Percentiles rank a stretch among this genome's conserved stretches.
Evolutionary conservation across 73 alveolate genomes (phyloP).

Genomic region (Urostyla sp.): DNA sequence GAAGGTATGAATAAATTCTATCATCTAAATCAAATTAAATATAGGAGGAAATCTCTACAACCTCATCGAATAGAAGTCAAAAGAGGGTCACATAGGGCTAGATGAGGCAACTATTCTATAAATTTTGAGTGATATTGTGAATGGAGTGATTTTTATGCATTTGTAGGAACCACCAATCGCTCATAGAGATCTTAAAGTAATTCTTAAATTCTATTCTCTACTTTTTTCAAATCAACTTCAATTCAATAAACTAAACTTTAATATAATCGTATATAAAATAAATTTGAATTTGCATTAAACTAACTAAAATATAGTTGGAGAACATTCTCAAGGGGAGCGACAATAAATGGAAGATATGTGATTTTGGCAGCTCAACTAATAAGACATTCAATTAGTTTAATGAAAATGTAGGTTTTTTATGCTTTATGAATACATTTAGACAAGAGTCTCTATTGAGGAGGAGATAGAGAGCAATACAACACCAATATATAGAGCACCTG

Average conservation of each 20-base stretch:
- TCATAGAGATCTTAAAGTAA: conserved; percentile 48
- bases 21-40: background rate
- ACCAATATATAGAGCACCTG: conserved; percentile 96
- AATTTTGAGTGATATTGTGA: conserved; percentile 36
- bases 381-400: conserved; percentile 43
- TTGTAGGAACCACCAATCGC: conserved; percentile 38
- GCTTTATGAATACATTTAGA: too few relatives aligned
- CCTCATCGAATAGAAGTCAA: conserved; percentile 15
- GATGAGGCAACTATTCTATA: conserved; percentile 32
- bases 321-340: conserved; percentile 85
- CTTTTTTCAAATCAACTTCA: too few relatives aligned
- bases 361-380: conserved; percentile 92
- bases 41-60: conserved; percentile 48
- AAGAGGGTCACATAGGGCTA: conserved; percentile 48
- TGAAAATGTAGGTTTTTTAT: conserved; percentile 27
- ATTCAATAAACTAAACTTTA: too few relatives aligned
- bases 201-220: too few relatives aligned
- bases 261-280: too few relatives aligned
- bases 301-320: conserved; percentile 77
- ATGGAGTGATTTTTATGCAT: conserved; percentile 50
- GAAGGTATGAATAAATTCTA: conserved; percentile 11
- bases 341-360: conserved; percentile 91
- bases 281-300: too few relatives aligned
- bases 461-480: conserved; percentile 88
- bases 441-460: conserved; percentile 75